Evolutionary conservation across 495 filamentous ascomycete genomes (phyloP).

Genomic region (Xylaria curta): DNA sequence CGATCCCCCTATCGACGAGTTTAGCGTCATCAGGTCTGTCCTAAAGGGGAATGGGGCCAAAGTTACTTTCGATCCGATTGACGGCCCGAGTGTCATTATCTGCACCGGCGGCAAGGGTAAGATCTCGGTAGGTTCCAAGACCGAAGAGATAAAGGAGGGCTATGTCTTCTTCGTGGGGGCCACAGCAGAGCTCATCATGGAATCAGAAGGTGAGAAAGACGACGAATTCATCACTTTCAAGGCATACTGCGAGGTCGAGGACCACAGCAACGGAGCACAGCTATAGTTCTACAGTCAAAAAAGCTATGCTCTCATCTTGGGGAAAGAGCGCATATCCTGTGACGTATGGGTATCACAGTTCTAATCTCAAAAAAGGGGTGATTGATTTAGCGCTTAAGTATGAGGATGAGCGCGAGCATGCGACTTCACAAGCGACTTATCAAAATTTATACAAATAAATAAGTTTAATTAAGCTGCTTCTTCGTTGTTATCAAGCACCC

Average conservation of each 20-base stretch:
- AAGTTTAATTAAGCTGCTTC: neutral
- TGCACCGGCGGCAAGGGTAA: conserved; percentile 82
- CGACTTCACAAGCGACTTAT: neutral
- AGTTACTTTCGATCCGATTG: conserved; percentile 83
- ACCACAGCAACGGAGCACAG: conserved; percentile 38
- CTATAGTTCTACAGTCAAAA: neutral
- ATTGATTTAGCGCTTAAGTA: neutral
- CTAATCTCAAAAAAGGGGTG: neutral
- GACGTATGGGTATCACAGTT: neutral
- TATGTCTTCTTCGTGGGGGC: conserved; percentile 94
- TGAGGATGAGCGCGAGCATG: neutral
- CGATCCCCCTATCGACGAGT: conserved; percentile 96
- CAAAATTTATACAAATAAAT: neutral
- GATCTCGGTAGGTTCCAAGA: conserved; percentile 77
- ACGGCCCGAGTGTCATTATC: conserved; percentile 90
- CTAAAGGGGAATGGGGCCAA: conserved; percentile 74
- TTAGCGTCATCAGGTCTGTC: conserved; percentile 84
- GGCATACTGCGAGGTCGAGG: conserved; percentile 87
- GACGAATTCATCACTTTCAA: conserved; percentile 87
- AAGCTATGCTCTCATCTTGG: neutral
- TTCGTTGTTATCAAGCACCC: neutral
- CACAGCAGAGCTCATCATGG: conserved; percentile 80
- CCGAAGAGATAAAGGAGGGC: conserved; percentile 74
- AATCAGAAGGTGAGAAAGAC: conserved; percentile 64
- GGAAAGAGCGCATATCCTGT: neutral